phyloP scores from a whole-genome alignment of 345 rosid species.

The Eucalyptus grandis region DNA sequence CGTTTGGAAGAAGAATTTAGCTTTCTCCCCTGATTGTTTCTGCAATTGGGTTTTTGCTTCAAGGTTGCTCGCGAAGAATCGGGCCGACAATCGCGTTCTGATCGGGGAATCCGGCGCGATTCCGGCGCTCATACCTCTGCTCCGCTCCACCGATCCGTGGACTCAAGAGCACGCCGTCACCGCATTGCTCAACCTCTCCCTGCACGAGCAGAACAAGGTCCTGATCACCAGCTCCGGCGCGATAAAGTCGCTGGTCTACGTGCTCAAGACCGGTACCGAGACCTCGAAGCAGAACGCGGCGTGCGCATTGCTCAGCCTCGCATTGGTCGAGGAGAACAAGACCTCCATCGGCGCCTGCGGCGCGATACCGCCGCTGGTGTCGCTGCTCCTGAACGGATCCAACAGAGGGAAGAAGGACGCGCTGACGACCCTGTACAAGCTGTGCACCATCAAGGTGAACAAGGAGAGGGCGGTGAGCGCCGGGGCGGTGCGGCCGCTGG shows the following conservation, averaged over 20 bases:
- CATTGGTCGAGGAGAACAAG: slow-evolving; percentile 81
- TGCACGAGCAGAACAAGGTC: slow-evolving; percentile 58
- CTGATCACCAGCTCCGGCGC: slow-evolving; percentile 62
- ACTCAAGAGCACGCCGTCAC: slow-evolving; percentile 96
- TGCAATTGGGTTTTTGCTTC: background rate
- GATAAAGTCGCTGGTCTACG: slow-evolving; percentile 76
- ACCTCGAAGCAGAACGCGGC: slow-evolving; percentile 97
- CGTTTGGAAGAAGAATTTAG: background rate
- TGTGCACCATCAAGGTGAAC: slow-evolving; percentile 65
- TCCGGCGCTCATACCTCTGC: slow-evolving; percentile 72
- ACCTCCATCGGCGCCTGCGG: slow-evolving; percentile 82
- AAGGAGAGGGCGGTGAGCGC: slow-evolving; percentile 90
- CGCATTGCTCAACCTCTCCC: slow-evolving; percentile 75
- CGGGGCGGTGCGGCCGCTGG: slow-evolving; percentile 87
- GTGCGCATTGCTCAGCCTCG: slow-evolving; percentile 74
- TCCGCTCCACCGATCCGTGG: slow-evolving; percentile 78
- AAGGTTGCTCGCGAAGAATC: slow-evolving; percentile 77
- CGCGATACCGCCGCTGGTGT: slow-evolving; percentile 88
- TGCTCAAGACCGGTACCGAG: slow-evolving; percentile 84
- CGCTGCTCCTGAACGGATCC: slow-evolving; percentile 69
- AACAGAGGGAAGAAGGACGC: slow-evolving; percentile 87
- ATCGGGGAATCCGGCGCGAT: slow-evolving; percentile 96
- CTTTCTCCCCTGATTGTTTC: background rate
- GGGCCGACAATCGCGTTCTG: slow-evolving; percentile 66
- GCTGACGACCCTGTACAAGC: slow-evolving; percentile 82